Base-by-base conservation (phyloP, 805 yeast genomes). In the Citeromyces matritensis region DNA sequence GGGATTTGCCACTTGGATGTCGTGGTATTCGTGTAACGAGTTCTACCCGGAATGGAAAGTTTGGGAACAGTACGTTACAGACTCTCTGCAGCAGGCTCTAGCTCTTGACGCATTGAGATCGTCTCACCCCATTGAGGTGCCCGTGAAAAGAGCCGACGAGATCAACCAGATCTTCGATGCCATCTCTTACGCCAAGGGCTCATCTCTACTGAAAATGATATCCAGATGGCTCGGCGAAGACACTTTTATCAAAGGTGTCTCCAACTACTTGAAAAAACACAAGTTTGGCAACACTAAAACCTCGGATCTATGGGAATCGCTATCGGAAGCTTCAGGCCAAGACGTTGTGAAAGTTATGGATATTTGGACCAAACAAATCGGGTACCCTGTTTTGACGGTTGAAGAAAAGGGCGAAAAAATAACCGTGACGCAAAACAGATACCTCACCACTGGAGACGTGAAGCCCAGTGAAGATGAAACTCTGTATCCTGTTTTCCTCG, bases 1-100 rank as follows among this genome's bases (percentile, higher is more conserved):
- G 58, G 88, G 91, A 29, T 82, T 81, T 43, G 94, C 94, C 30
- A 81, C 93, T 33, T 81, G 88, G 83, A 79, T 78, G 78, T 80
- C 88, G 4, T 81, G 88, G 85, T 76, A 70, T 48, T 78, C 86
- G 7, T 75, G 83, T 51, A 74, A 80, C 55, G 55, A 73, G 29
- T 65, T 79, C 46, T 72, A 69, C 53, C 91, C 91, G 19, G 84
- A 79, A 39, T 81, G 91, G 88, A 76, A 77, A 47, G 88, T 81
- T 25, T 81, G 84, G 82, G 81, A 82, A 53, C 69, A 73, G 32
- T 84, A 81, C 46, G 91, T 83, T 25, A 65, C 80, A 11, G 86
- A 74, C 43, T 67, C 77, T 39, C 69, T 80, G 46, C 88, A 79
- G 55, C 64, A 65, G 40, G 93, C 93, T 19, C 64, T 84, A 45